Evolutionary conservation across 78 protist genomes (phyloP), one percentile per base, ranked within the genome.

Genomic region (Bodo saltans): DNA sequence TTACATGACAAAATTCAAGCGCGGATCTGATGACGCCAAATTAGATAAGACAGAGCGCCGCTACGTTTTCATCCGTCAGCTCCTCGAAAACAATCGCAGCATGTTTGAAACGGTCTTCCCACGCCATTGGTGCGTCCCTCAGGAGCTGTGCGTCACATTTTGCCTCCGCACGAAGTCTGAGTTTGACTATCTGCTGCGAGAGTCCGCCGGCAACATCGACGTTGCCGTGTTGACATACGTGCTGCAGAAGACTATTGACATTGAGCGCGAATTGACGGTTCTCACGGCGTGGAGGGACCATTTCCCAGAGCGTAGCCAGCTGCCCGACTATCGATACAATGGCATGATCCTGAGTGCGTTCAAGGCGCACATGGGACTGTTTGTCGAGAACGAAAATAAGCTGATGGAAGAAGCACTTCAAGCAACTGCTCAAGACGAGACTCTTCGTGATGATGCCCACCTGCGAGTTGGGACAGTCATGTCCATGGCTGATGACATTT

Each of bases 311-410:
- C 23, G 33, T 30, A 37, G 1, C 39, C 2, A 39, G 33, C 1
- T 0, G 4, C 60, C 11, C 37, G 21, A 32, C n/a, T 74, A 42
- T n/a, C 39, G 67, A 70, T 76, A 23, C 83, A 3, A 11, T 21
- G 75, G 86, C 25, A 23, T 39, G 29, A 37, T 42, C 23, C 85
- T 92, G 29, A n/a, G 70, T 1, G 41, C 52, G 25, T 93, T 93
- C 82, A 92, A 90, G 37, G 86, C 85, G 41, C 86, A 76, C 39
- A 83, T 93, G 92, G 87, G 85, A 41, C 39, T 81, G 1, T 93
- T 86, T 76, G 81, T 90, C 38, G 27, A 80, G 29, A 71, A 83
- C 34, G 90, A 88, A 28, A 52, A n/a, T 25, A 26, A 33, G 39
- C 3, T 1, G n/a, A 2, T 81, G 75, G 3, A 3, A 4, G 39